Percentiles rank a stretch among this genome's conserved stretches.
phyloP scores from a whole-genome alignment of 148 eudicot species.

The Chenopodium suecicum region DNA sequence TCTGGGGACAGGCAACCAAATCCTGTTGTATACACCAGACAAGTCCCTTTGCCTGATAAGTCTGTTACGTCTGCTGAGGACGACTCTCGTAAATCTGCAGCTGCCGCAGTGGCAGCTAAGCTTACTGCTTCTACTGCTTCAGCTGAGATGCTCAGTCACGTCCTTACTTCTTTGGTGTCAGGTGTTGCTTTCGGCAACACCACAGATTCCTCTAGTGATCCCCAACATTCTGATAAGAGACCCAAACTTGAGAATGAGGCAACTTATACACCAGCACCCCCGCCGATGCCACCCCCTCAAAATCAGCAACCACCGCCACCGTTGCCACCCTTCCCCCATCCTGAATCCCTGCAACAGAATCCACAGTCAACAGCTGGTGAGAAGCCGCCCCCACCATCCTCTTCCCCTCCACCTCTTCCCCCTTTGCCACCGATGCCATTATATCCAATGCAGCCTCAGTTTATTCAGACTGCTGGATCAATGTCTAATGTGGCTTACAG shows the following conservation, averaged over 20 bases:
- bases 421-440: conserved; percentile 65
- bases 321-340: conserved; percentile 43
- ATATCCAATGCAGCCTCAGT: conserved; percentile 52
- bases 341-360: conserved; percentile 31
- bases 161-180: conserved; percentile 79
- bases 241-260: conserved; percentile 50
- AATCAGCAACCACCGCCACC: conserved; percentile 45
- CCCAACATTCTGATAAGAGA: conserved; percentile 51
- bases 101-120: conserved; percentile 88
- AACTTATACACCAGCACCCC: conserved; percentile 19
- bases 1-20: conserved; percentile 38
- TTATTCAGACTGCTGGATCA: conserved; percentile 50
- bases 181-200: conserved; percentile 49
- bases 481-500: conserved; percentile 43
- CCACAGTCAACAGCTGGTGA: conserved; percentile 37
- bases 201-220: conserved; percentile 46
- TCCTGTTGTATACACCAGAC: conserved; percentile 59
- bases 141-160: conserved; percentile 80
- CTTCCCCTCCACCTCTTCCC: conserved; percentile 67
- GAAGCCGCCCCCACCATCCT: conserved; percentile 61
- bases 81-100: conserved; percentile 59
- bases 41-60: conserved; percentile 42
- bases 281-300: conserved; percentile 27
- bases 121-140: conserved; percentile 85
- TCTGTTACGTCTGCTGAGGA: conserved; percentile 39